phyloP scores from a whole-genome alignment of 139 green algal species.

The Nannochloris sp. region DNA sequence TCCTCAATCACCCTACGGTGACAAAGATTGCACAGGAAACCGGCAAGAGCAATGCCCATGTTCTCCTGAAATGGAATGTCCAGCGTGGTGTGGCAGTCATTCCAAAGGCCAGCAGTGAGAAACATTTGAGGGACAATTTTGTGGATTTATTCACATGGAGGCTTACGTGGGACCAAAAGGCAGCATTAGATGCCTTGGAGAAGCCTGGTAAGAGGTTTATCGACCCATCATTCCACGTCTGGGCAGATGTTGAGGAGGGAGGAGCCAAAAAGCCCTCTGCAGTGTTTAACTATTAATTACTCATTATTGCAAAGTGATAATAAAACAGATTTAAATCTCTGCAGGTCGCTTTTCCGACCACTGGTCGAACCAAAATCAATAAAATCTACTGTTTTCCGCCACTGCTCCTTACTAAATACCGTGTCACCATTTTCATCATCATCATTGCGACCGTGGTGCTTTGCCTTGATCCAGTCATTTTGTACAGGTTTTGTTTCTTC shows the following conservation, averaged over 20 bases:
- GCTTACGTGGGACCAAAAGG: slow-evolving; percentile 46
- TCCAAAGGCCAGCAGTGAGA: slow-evolving; percentile 34
- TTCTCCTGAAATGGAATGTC: slow-evolving; percentile 74
- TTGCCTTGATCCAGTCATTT: slow-evolving; percentile 16
- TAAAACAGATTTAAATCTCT: not conserved
- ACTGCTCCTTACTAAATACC: slow-evolving; percentile 12
- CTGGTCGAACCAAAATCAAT: slow-evolving; percentile 27
- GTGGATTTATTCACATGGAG: slow-evolving; percentile 40
- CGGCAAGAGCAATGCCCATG: slow-evolving; percentile 47
- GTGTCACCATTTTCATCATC: slow-evolving; percentile 3
- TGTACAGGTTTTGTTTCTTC: slow-evolving; percentile 27
- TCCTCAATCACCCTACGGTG: slow-evolving; percentile 35
- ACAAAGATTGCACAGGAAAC: slow-evolving; percentile 40
- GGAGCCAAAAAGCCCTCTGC: slow-evolving; percentile 21
- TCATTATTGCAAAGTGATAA: not conserved
- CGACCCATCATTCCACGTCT: slow-evolving; percentile 39
- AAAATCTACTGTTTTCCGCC: slow-evolving; percentile 27
- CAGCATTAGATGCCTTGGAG: slow-evolving; percentile 43
- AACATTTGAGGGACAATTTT: slow-evolving; percentile 46
- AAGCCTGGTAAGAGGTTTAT: slow-evolving; percentile 28
- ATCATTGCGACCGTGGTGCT: slow-evolving; percentile 1
- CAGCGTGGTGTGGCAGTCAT: slow-evolving; percentile 73
- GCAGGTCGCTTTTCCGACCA: not conserved
- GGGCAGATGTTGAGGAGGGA: slow-evolving; percentile 30
- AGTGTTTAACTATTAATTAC: slow-evolving; percentile 16